Evolutionary conservation across 371 early-diverging fungal species (phyloP).

Genomic region (Parasitella parasitica): DNA sequence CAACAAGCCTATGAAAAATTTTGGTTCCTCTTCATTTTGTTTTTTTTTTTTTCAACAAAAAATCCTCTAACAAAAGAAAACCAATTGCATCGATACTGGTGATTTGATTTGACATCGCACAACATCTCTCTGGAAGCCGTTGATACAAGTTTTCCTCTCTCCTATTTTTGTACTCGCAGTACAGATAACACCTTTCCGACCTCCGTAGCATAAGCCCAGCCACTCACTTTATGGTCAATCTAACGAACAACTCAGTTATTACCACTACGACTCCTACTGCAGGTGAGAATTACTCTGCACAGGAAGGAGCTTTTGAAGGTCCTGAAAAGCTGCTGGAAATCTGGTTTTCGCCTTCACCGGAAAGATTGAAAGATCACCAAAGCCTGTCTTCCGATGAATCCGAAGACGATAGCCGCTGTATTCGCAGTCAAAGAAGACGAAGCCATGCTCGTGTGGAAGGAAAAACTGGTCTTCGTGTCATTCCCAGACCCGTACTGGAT

Average conservation of each 20-base stretch:
- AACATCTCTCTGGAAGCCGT: conserved; percentile 32
- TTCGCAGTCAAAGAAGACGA: neutral
- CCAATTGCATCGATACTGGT: neutral
- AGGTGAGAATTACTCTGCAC: conserved; percentile 43
- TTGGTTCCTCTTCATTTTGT: neutral
- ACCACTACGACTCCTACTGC: conserved; percentile 15
- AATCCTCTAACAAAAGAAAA: conserved; percentile 4
- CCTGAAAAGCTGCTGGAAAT: conserved; percentile 97
- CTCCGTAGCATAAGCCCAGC: conserved; percentile 17
- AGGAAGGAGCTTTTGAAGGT: conserved; percentile 77
- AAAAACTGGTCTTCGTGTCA: conserved; percentile 70
- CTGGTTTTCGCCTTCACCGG: conserved; percentile 76
- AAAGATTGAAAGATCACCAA: conserved; percentile 30
- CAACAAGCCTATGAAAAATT: neutral
- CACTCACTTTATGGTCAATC: conserved; percentile 2
- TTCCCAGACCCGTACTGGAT: conserved; percentile 80
- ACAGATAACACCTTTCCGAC: conserved; percentile 25
- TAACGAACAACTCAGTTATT: conserved; percentile 1
- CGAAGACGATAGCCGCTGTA: conserved; percentile 17
- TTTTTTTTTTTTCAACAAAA: conserved; percentile 8
- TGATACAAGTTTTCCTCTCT: conserved; percentile 2
- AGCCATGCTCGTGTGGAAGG: conserved; percentile 11
- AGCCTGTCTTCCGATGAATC: conserved; percentile 27
- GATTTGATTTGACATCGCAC: conserved; percentile 15
- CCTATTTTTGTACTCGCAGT: conserved; percentile 21